phyloP scores from a whole-genome alignment of 495 filamentous ascomycete species.

The Penicillium goetzii region DNA sequence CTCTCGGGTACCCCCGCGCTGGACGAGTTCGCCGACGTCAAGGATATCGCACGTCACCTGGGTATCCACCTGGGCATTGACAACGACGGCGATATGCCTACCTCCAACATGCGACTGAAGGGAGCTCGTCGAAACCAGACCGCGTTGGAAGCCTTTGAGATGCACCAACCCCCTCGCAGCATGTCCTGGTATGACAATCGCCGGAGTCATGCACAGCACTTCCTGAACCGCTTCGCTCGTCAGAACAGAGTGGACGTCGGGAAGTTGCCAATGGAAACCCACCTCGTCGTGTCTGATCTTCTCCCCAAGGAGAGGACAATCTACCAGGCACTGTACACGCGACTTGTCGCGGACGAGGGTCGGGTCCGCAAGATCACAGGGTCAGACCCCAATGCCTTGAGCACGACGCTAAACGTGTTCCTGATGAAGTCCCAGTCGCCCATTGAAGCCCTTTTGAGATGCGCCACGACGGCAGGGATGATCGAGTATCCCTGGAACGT shows the following conservation, averaged over 20 bases:
- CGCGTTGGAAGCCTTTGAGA: constrained; percentile 53
- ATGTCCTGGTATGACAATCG: constrained; percentile 57
- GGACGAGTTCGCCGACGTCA: constrained; percentile 60
- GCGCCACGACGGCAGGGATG: constrained; percentile 40
- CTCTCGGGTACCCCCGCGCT: constrained; percentile 69
- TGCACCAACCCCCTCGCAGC: constrained; percentile 46
- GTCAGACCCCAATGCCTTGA: constrained; percentile 35
- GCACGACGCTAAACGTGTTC: constrained; percentile 42
- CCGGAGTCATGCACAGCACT: constrained; percentile 53
- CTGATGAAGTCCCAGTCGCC: constrained; percentile 44
- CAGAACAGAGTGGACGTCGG: constrained; percentile 54
- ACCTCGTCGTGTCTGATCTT: constrained; percentile 42
- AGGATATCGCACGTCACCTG: constrained; percentile 58
- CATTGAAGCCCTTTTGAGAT: constrained; percentile 53
- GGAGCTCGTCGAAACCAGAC: constrained; percentile 27
- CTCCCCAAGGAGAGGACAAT: constrained; percentile 47
- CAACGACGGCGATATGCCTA: constrained; percentile 45
- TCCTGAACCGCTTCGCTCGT: constrained; percentile 57
- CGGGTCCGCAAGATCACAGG: constrained; percentile 35
- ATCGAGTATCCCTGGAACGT: constrained; percentile 13
- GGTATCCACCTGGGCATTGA: constrained; percentile 58
- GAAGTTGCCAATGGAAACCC: constrained; percentile 43
- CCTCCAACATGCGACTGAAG: constrained; percentile 39
- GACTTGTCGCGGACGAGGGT: constrained; percentile 47
- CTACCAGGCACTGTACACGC: constrained; percentile 53